Base-by-base conservation (phyloP, 148 eudicot species). In the Persicaria tinctoria region DNA sequence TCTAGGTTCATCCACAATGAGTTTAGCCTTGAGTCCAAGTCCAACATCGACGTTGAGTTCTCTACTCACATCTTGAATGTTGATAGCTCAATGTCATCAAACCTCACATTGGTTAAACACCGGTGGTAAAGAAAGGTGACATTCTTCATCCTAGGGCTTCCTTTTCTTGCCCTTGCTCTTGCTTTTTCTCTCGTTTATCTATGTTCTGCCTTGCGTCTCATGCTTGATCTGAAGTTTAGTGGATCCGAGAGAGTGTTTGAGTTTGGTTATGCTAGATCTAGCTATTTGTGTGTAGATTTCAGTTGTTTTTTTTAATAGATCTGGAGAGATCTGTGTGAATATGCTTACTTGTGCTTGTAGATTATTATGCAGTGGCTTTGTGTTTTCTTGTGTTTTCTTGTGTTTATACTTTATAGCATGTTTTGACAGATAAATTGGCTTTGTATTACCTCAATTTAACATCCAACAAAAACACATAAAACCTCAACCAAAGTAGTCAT, bases 31-130 rank as follows among this genome's bases (percentile, higher is more conserved):
- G 84, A 82, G 73, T 82, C 85, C 56, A 82, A 82, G 76, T 82
- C 85, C 46, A 79, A 82, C 20, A 82, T 82, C 66, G 85, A 82
- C 41, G 85, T 82, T 79, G 85, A 82, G 69, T 82, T 82, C 27
- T 82, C 85, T 9, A 79, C 85, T 76, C 54, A 82, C 66, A 82
- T 79, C 60, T 79, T 82, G 73, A 79, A 76, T 82, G 85, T 83
- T 77, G 85, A 83, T 51, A 75, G 68, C 38, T 80, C n/a, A n/a
- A 80, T 53, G 81, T 80, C 62, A 80, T 83, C 46, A 83, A 83
- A 73, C 79, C 85, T 80, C 85, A 83, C 79, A 83, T 83, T 80
- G 80, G 85, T n/a, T n/a, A 83, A 83, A 83, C 41, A 83, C 85
- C 74, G 85, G 83, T 78, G 83, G 85, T 0, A 83, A 83, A 75